These are phyloP conservation scores for Candida sakaeoensis DNA, from an alignment of 805 yeast species.

Conservation along the genomic window DNA sequence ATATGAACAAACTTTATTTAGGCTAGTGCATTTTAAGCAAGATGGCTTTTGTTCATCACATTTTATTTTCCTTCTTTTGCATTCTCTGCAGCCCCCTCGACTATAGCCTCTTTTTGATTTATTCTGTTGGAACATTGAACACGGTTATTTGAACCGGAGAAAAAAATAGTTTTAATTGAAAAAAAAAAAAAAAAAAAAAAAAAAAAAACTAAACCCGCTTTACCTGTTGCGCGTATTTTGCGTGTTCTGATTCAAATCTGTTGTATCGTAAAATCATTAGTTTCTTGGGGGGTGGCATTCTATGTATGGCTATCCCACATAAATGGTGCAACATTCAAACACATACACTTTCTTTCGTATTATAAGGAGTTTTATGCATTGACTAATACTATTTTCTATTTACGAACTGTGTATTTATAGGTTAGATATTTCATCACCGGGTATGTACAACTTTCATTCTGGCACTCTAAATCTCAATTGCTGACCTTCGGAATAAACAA, in stretches of 20 bases:
- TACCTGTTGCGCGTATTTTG: no score
- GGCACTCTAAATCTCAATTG: slow-evolving; percentile 52
- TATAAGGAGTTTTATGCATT: no score
- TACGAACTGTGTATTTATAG: no score
- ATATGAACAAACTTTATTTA: slow-evolving; percentile 33
- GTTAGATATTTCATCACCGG: no score
- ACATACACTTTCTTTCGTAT: no score
- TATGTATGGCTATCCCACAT: no score
- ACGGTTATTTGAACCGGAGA: background rate
- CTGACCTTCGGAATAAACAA: slow-evolving; percentile 71
- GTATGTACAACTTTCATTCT: slow-evolving; percentile 11
- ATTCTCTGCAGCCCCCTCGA: slow-evolving; percentile 39
- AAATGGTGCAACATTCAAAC: no score
- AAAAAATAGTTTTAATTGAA: background rate
- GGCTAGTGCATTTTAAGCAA: slow-evolving; percentile 35
- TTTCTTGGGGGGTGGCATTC: no score
- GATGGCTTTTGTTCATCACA: slow-evolving; percentile 37
- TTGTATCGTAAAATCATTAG: no score
- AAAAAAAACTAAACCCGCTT: background rate
- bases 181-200: background rate
- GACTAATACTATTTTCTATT: no score
- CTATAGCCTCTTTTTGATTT: slow-evolving; percentile 20
- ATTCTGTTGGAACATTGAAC: background rate
- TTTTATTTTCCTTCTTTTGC: slow-evolving; percentile 41
- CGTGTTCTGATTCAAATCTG: no score